A percentile compares a stretch with the other conserved stretches of the same genome.
phyloP scores from a whole-genome alignment of 768 basidiomycete genomes.

The Leccinum uliginosum region DNA sequence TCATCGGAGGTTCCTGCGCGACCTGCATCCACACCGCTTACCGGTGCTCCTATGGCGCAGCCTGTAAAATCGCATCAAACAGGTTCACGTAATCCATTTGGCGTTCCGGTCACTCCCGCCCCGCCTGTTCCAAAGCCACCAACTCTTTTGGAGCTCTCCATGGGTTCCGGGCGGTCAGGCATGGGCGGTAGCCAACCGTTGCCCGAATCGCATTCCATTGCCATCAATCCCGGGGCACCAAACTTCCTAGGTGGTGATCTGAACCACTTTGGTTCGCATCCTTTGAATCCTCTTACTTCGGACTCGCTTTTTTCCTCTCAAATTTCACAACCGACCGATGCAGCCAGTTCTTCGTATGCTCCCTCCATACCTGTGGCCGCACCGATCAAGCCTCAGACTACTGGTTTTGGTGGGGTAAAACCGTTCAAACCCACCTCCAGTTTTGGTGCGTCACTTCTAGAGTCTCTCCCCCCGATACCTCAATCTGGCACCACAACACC shows the following conservation, averaged over 20 bases:
- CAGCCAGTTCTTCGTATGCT: conserved; percentile 29
- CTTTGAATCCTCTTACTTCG: conserved; percentile 36
- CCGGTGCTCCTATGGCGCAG: conserved; percentile 46
- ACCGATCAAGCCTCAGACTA: conserved; percentile 40
- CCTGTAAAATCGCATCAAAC: conserved; percentile 86
- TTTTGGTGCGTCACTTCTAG: conserved; percentile 73
- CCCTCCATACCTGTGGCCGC: conserved; percentile 32
- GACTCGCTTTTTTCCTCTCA: conserved; percentile 44
- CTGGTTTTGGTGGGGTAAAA: conserved; percentile 60
- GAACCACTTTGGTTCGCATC: conserved; percentile 15
- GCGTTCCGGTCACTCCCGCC: conserved; percentile 55
- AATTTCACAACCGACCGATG: conserved; percentile 50
- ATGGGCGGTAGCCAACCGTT: conserved; percentile 27
- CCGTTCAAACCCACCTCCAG: conserved; percentile 80
- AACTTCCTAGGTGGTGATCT: conserved; percentile 11
- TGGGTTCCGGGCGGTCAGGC: conserved; percentile 36
- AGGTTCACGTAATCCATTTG: conserved; percentile 94
- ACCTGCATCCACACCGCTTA: conserved; percentile 72
- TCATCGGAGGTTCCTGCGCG: conserved; percentile 42
- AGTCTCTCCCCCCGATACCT: conserved; percentile 70
- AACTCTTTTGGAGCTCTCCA: conserved; percentile 76
- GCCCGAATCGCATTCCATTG: conserved; percentile 24
- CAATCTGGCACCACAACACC: conserved; percentile 52
- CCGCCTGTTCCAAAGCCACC: conserved; percentile 73
- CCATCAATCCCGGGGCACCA: conserved; percentile 30